A percentile compares a stretch with the other conserved stretches of the same genome.
phyloP scores from a whole-genome alignment of 805 yeast genomes.

The Myxozyma sirexii region DNA sequence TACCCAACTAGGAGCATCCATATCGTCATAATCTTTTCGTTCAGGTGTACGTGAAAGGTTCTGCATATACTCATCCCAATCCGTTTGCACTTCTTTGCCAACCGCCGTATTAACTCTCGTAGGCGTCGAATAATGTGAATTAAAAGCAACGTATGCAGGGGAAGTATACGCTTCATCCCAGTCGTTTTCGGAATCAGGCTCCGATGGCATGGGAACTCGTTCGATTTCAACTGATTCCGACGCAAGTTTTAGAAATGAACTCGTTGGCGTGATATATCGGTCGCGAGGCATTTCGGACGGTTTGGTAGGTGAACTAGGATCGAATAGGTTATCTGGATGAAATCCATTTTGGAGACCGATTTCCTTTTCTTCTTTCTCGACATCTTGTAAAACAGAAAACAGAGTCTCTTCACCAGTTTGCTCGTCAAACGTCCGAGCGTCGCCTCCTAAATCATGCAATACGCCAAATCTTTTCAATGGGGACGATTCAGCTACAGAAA shows the following conservation, averaged over 20 bases:
- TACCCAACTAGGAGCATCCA: constrained; percentile 1
- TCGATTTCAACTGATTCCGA: constrained; percentile 4
- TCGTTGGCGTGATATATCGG: not conserved
- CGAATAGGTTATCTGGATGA: not conserved
- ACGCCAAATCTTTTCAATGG: not conserved
- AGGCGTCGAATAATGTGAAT: not conserved
- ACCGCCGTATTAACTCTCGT: not conserved
- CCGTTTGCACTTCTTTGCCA: not conserved
- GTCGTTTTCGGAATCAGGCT: not conserved
- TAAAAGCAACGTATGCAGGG: too few species aligned
- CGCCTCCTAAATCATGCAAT: not conserved
- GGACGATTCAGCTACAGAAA: not conserved
- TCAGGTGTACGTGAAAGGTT: not conserved
- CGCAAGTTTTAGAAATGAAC: not conserved
- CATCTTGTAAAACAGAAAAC: not conserved
- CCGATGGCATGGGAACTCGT: not conserved
- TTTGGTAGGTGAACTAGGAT: not conserved
- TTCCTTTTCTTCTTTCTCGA: not conserved
- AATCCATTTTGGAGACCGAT: not conserved
- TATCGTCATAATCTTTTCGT: not conserved
- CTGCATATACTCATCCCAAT: constrained; percentile 5
- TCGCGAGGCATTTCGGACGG: not conserved
- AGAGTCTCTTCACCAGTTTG: too few species aligned
- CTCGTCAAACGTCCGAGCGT: not conserved
- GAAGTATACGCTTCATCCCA: not conserved